Conservation (phyloP, 1,284 basidiomycete genomes). For the Heterobasidion occidentale region DNA sequence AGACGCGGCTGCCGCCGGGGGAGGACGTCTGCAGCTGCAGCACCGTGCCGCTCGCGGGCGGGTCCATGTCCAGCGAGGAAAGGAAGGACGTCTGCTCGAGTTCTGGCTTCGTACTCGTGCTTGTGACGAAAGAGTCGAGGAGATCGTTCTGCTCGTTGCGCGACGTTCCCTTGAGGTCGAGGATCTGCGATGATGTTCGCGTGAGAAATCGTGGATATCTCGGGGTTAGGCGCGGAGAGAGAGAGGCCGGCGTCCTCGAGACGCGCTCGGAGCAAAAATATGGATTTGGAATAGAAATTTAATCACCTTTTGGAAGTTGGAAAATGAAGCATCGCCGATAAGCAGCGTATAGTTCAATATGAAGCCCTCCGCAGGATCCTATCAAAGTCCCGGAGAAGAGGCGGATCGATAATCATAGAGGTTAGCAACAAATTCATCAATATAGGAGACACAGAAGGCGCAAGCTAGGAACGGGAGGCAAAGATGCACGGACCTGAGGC, state of each 20-base stretch:
- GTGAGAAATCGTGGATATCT: neutral
- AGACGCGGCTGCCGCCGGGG: constrained; percentile 49
- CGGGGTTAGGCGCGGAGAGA: neutral
- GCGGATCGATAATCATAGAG: no score
- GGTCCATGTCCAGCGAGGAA: constrained; percentile 91
- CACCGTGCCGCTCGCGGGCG: constrained; percentile 28
- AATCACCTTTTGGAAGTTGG: constrained; percentile 92
- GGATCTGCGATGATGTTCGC: constrained; percentile 47
- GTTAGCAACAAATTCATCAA: constrained; percentile 2
- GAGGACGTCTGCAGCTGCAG: constrained; percentile 41
- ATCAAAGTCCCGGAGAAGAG: neutral
- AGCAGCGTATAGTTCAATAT: constrained; percentile 91
- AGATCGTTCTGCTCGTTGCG: constrained; percentile 83
- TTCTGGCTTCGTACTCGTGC: constrained; percentile 84
- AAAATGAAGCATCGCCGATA: constrained; percentile 88
- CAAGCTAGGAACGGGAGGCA: constrained; percentile 9
- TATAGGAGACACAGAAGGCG: neutral
- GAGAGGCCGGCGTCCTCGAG: no score
- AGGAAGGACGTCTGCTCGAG: constrained; percentile 86
- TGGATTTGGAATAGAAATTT: no score
- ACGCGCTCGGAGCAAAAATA: no score
- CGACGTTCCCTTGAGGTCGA: constrained; percentile 92
- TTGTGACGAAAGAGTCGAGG: constrained; percentile 84
- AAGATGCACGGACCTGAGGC: constrained; percentile 54
- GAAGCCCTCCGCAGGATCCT: constrained; percentile 91